A percentile compares a stretch with the other conserved stretches of the same genome.
phyloP scores from a whole-genome alignment of 176 grass and related monocot genomes.

The Aegilops longissima region DNA sequence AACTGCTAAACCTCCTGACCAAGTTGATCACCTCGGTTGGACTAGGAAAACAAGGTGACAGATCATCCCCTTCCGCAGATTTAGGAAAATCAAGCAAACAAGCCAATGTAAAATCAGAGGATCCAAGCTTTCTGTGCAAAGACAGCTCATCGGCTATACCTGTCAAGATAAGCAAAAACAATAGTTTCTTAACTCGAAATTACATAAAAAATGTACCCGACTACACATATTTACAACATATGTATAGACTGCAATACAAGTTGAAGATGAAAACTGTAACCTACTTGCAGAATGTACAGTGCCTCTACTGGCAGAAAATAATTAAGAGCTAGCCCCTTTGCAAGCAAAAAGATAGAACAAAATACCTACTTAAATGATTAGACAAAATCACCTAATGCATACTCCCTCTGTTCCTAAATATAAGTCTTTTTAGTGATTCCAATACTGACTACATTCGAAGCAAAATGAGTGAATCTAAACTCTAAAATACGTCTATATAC shows the following conservation, averaged over 20 bases:
- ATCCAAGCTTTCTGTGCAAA: slow-evolving; percentile 80
- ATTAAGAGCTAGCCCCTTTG: background rate
- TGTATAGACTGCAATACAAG: slow-evolving; percentile 8
- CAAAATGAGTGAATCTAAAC: too few species aligned
- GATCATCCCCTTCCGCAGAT: slow-evolving; percentile 43
- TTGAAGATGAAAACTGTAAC: background rate
- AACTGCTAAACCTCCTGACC: slow-evolving; percentile 66
- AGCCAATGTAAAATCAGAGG: slow-evolving; percentile 80
- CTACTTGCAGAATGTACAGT: slow-evolving; percentile 4
- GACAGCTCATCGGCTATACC: slow-evolving; percentile 60
- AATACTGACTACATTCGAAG: too few species aligned
- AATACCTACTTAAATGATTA: slow-evolving; percentile 20
- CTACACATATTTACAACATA: slow-evolving; percentile 7
- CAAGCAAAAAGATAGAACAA: slow-evolving; percentile 4
- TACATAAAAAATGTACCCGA: background rate
- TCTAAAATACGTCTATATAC: too few species aligned
- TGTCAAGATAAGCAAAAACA: slow-evolving; percentile 36
- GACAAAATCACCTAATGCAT: background rate
- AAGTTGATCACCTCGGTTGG: slow-evolving; percentile 49
- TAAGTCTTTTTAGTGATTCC: too few species aligned
- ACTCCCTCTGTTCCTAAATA: too few species aligned
- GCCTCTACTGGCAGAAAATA: slow-evolving; percentile 10
- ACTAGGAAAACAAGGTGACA: slow-evolving; percentile 58
- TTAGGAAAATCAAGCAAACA: slow-evolving; percentile 86
- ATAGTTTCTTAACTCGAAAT: background rate